Evolutionary conservation across 2,329 filamentous ascomycete species (phyloP), one percentile per base, ranked within the genome.

Genomic region (Diatrype stigma): DNA sequence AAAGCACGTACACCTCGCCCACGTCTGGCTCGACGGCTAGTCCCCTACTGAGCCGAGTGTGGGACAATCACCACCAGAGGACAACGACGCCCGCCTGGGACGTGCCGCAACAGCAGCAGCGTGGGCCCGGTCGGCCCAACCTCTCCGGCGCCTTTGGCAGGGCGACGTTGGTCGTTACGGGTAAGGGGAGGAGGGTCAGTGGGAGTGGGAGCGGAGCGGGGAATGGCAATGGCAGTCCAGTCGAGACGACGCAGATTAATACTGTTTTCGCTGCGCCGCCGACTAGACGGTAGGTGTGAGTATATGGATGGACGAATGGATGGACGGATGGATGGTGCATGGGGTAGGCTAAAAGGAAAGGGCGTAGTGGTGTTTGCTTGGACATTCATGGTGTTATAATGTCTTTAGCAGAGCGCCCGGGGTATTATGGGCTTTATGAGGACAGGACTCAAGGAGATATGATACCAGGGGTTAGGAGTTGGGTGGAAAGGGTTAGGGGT

Each of bases 181-280:
- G 53, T 2, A 58, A 55, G 42, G 54, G 51, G 23, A 64, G 56
- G 51, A 59, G 55, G 30, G 49, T 54, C 21, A 56, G 49, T 35
- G 55, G 59, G 51, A 59, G 57, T 51, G 59, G 51, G 5, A 62
- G 26, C 21, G 37, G 37, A 30, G n/a, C n/a, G n/a, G n/a, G n/a
- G n/a, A 30, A 30, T 40, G 37, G 37, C 1, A 40, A 19, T 40
- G 23, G 64, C 7, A 64, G 64, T 22, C 65, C 64, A 0, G 59
- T 66, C 12, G 63, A 66, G 55, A 61, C 60, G 8, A 59, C 42
- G 42, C 57, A 64, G 48, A 63, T 67, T 45, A 62, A 62, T 48
- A 58, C 57, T 19, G 60, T 44, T 23, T 67, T 64, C 35, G 56
- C 63, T 0, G 62, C 57, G 14, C 63, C 63, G 28, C 63, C 63